Evolutionary conservation across 1,284 basidiomycete species (phyloP), one percentile per base, ranked within the genome.

Genomic region (Austropuccinia psidii): DNA sequence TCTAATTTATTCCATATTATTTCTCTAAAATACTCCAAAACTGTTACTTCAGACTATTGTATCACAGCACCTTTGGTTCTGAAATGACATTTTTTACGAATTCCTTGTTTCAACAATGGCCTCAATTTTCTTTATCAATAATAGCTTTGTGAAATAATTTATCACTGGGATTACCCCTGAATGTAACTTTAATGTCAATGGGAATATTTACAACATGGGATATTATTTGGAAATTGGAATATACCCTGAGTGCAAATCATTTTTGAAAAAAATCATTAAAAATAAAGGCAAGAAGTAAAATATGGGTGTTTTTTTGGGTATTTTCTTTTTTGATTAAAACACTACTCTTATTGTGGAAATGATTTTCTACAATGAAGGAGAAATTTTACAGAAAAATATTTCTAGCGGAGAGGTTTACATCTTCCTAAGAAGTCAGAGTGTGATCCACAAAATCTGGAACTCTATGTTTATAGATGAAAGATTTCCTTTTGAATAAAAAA

Each of bases 41-140:
- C 31, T 66, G 5, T 31, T 66, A 17, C 62, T 66, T 49, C 31
- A 66, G 17, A 43, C 33, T 52, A 37, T 66, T 15, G 47, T 35
- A 1, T n/a, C 47, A 13, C 27, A 52, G 2, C n/a, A 54, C 19
- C 21, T 54, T 11, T 52, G 35, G 27, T 31, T 65, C 9, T 65
- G 60, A 41, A 35, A 64, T 37, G 11, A n/a, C n/a, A n/a, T n/a
- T n/a, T n/a, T n/a, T n/a, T n/a, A n/a, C n/a, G n/a, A n/a, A n/a
- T n/a, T n/a, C 45, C 35, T 15, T 21, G 43, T 24, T 21, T 27
- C 41, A 6, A 41, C 37, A 65, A 65, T 27, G 41, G 50, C 29
- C 47, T 65, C 41, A 65, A 65, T 13, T 29, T 50, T 49, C 29
- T 65, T 5, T 21, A 65, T 29, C 15, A 15, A 54, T 54, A 8